phyloP scores from a whole-genome alignment of 352 stramenopile species.

The Phytophthora hibernalis region DNA sequence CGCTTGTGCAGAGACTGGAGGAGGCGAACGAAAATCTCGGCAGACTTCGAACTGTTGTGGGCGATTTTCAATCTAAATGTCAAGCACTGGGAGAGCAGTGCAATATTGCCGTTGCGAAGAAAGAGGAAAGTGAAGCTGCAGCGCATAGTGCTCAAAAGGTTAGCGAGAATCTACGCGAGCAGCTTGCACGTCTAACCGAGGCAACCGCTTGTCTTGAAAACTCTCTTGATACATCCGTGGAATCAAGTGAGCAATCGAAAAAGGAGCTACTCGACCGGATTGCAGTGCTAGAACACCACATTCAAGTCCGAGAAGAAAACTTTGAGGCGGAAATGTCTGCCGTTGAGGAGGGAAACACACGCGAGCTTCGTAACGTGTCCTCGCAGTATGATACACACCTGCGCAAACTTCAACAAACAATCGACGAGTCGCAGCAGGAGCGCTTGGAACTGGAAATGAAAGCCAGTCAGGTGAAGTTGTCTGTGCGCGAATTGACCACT shows the following conservation, averaged over 20 bases:
- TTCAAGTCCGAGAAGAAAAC: conserved; percentile 36
- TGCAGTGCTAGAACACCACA: conserved; percentile 36
- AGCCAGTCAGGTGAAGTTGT: conserved; percentile 19
- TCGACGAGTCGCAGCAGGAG: conserved; percentile 21
- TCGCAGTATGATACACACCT: conserved; percentile 42
- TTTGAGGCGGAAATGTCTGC: conserved; percentile 34
- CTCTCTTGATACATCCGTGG: conserved; percentile 41
- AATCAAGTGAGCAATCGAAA: conserved; percentile 35
- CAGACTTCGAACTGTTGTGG: conserved; percentile 59
- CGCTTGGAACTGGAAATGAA: conserved; percentile 21
- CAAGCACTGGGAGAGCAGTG: conserved; percentile 42
- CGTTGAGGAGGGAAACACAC: conserved; percentile 27
- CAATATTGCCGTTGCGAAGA: conserved; percentile 18
- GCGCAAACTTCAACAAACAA: conserved; percentile 34
- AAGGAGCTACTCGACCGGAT: conserved; percentile 45
- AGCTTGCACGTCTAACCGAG: conserved; percentile 26
- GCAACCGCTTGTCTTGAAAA: conserved; percentile 34
- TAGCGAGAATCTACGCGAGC: conserved; percentile 35
- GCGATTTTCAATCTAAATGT: conserved; percentile 46
- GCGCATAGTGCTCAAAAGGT: conserved; percentile 17
- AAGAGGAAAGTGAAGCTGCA: conserved; percentile 24
- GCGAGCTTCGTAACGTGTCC: conserved; percentile 33
- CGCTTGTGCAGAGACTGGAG: conserved; percentile 61
- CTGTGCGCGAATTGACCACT: conserved; percentile 23
- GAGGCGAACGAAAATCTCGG: conserved; percentile 78